Evolutionary conservation across 2,329 filamentous ascomycete genomes (phyloP), one percentile per base, ranked within the genome.

Genomic region (Fusarium fracticaudum): DNA sequence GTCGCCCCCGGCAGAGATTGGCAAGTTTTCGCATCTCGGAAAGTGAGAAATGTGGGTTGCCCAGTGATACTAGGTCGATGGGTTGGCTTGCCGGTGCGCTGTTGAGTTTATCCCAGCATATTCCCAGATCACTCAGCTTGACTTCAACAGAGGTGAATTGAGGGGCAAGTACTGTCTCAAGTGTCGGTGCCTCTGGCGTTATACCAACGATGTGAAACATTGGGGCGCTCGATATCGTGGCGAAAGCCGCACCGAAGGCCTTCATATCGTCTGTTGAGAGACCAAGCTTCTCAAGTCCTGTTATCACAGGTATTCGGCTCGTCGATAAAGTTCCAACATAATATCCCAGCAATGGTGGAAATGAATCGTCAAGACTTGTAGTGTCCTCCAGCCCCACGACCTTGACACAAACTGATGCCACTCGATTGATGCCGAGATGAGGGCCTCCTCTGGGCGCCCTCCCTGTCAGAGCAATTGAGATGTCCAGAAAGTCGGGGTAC

Each of bases 351-450:
- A 77, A 26, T 3, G 73, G 75, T 6, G 54, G 70, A 22, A 77
- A 73, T 1, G 75, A 71, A n/a, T 76, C 75, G 18, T 77, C 73
- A 3, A 66, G 22, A 3, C 12, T 41, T 6, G 40, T 8, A 4
- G 20, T 4, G 2, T 37, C 14, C 14, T 60, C 33, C 3, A 71
- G 82, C 86, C 84, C 35, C 0, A 26, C 6, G 37, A 64, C 4
- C 22, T 33, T 29, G 8, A 59, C 38, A 84, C 47, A 60, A 2
- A 50, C 37, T 13, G n/a, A 72, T 15, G 67, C 73, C 4, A 65
- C 3, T 11, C 76, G 63, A 24, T 76, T 75, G 15, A 22, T 26
- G 1, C 62, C 40, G 6, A 76, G 20, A 24, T 77, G 66, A 18
- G 54, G 57, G 0, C 76, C 76, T 14, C 60, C 69, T 11, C 40